These are phyloP conservation scores for Starmerella vaccinii DNA, from an alignment of 805 yeast genomes.

Conservation along the genomic window DNA sequence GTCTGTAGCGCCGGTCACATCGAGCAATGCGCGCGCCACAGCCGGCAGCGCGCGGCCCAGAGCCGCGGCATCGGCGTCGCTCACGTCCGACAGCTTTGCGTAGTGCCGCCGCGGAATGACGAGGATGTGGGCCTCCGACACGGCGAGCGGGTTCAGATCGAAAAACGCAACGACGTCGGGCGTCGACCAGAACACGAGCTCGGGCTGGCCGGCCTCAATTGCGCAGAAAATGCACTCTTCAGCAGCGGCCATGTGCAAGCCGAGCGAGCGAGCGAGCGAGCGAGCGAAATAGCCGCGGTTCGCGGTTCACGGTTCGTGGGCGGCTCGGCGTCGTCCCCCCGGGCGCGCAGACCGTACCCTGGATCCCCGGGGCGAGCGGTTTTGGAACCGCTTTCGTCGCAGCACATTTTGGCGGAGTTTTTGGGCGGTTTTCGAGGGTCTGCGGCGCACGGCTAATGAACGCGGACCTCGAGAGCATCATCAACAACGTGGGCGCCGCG, in stretches of 20 bases:
- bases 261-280: too few species aligned
- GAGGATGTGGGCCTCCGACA: conserved; percentile 31
- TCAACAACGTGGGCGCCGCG: conserved; percentile 57
- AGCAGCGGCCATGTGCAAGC: background rate
- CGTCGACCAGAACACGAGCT: conserved; percentile 26
- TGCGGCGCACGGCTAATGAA: conserved; percentile 11
- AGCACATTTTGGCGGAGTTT: too few species aligned
- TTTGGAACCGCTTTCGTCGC: too few species aligned
- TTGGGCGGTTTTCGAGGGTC: too few species aligned
- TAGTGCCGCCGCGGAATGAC: conserved; percentile 31
- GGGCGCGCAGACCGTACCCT: background rate
- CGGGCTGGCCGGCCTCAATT: conserved; percentile 23
- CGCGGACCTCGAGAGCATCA: conserved; percentile 39
- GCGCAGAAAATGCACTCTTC: conserved; percentile 28
- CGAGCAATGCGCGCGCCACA: conserved; percentile 25
- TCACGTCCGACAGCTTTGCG: conserved; percentile 26
- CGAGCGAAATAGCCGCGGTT: too few species aligned
- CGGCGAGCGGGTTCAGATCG: conserved; percentile 33
- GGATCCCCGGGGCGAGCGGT: background rate
- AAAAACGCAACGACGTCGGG: conserved; percentile 30
- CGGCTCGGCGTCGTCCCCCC: too few species aligned
- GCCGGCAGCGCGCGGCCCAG: conserved; percentile 24
- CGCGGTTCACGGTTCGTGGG: too few species aligned
- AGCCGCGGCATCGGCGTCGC: conserved; percentile 21
- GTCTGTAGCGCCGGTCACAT: conserved; percentile 24